Conservation (phyloP, 371 early-diverging fungal species). For the Catenaria anguillulae region DNA sequence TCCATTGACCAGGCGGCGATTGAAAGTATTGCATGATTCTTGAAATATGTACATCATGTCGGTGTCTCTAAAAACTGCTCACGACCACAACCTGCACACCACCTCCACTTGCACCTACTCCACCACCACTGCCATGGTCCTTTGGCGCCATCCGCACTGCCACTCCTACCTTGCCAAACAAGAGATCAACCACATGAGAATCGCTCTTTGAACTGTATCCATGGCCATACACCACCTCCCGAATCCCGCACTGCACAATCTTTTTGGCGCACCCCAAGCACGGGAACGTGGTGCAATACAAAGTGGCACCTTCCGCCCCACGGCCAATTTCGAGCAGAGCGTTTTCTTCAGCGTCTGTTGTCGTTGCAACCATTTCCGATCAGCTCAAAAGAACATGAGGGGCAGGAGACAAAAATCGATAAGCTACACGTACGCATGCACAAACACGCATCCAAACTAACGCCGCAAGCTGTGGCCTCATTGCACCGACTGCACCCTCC, state of each 20-base stretch:
- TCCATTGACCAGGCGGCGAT: too few relatives aligned
- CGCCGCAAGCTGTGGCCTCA: conserved; percentile 48
- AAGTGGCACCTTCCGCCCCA: conserved; percentile 43
- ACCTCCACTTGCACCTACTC: too few relatives aligned
- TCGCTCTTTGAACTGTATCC: conserved; percentile 36
- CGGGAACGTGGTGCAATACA: conserved; percentile 84
- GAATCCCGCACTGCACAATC: conserved; percentile 85
- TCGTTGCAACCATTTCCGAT: too few relatives aligned
- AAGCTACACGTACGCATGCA: too few relatives aligned
- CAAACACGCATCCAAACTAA: conserved; percentile 68
- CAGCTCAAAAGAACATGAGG: too few relatives aligned
- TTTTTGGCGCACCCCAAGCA: conserved; percentile 27
- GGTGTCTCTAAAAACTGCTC: too few relatives aligned
- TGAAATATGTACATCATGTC: too few relatives aligned
- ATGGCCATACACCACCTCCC: conserved; percentile 75
- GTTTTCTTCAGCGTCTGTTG: conserved; percentile 99
- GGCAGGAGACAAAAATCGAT: too few relatives aligned
- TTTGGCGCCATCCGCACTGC: too few relatives aligned
- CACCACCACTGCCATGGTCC: too few relatives aligned
- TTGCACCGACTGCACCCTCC: conserved; percentile 94
- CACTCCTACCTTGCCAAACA: not conserved
- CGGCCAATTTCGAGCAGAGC: conserved; percentile 89
- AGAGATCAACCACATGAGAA: not conserved
- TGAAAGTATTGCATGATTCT: too few relatives aligned
- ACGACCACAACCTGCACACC: too few relatives aligned